A percentile compares a stretch with the other conserved stretches of the same genome.
These are phyloP conservation scores for Aspergillus pseudoterreus DNA, from an alignment of 2,329 filamentous ascomycete species.

Conservation along the genomic window DNA sequence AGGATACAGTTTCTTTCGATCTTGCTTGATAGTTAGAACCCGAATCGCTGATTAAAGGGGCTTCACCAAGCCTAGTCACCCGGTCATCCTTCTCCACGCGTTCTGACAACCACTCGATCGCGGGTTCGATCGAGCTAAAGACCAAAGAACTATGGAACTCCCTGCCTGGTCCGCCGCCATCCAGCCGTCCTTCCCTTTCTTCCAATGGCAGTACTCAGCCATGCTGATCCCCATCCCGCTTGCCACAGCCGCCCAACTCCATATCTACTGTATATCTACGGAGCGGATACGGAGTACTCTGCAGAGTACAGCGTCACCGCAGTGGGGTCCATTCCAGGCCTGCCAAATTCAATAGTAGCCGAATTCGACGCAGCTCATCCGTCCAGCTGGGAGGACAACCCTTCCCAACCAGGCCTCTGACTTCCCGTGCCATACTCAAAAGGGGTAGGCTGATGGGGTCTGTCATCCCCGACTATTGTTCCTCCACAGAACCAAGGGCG, in stretches of 20 bases:
- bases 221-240: no score
- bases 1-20: no score
- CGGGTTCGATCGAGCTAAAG: constrained; percentile 8
- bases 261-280: no score
- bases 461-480: neutral
- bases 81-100: constrained; percentile 4
- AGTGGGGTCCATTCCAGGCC: neutral
- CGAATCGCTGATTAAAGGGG: neutral
- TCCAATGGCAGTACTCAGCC: no score
- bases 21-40: no score
- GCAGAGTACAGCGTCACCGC: neutral
- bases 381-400: neutral
- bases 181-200: no score
- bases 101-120: constrained; percentile 13
- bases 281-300: no score
- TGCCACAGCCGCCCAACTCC: no score
- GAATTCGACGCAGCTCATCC: constrained; percentile 1
- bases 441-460: neutral
- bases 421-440: neutral
- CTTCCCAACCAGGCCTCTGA: neutral
- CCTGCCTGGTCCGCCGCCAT: no score
- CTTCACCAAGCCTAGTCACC: neutral
- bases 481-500: neutral
- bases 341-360: neutral
- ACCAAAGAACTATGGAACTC: constrained; percentile 3